Conservation (phyloP, 2,329 filamentous ascomycete genomes). For the Fusarium coicis region DNA sequence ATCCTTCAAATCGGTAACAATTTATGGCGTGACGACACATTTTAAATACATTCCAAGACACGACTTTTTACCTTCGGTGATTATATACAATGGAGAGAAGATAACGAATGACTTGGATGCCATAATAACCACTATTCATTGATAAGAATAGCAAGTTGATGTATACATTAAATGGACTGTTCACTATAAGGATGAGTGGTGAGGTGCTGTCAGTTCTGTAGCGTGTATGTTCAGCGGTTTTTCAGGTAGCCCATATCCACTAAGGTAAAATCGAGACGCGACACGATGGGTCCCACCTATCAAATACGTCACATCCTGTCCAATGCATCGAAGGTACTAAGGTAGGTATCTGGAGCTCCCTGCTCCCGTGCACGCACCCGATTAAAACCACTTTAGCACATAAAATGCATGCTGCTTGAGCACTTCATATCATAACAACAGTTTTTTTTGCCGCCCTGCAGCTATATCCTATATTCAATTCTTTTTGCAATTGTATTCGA, state of each 20-base stretch:
- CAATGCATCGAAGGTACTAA: neutral
- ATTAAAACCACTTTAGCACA: conserved; percentile 31
- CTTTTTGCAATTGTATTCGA: neutral
- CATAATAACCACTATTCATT: neutral
- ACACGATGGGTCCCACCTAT: neutral
- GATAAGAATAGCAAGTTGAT: neutral
- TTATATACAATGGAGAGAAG: neutral
- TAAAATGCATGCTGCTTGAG: conserved; percentile 6
- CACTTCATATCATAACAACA: conserved; percentile 21
- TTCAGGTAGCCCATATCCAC: neutral
- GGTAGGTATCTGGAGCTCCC: neutral
- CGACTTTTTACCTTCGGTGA: neutral
- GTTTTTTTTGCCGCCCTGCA: neutral
- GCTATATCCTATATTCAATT: conserved; percentile 13
- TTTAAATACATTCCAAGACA: neutral
- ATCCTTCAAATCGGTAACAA: neutral
- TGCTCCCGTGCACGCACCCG: conserved; percentile 10
- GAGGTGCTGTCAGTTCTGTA: neutral
- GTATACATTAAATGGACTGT: neutral
- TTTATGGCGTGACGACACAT: neutral
- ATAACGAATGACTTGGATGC: neutral
- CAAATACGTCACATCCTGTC: conserved; percentile 23
- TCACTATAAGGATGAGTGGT: neutral
- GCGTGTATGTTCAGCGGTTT: neutral
- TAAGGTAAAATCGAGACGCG: conserved; percentile 23